These are phyloP conservation scores for Backusella tuberculispora DNA, from an alignment of 192 early-diverging fungal species.

Conservation along the genomic window DNA sequence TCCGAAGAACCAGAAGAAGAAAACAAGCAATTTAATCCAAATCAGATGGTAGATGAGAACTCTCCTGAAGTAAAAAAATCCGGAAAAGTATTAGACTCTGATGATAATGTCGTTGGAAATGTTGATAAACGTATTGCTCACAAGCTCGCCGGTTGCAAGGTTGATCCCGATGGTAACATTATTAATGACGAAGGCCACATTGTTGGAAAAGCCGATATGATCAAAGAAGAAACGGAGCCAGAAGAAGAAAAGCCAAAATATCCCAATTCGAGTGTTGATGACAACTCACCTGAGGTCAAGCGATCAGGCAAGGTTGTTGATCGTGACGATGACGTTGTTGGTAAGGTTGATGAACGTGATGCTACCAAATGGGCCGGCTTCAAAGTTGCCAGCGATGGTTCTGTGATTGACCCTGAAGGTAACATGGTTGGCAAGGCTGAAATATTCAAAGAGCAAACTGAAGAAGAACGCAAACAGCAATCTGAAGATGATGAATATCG, in stretches of 20 bases:
- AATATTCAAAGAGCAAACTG: background rate
- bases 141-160: slow-evolving; percentile 20
- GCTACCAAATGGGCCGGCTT: slow-evolving; percentile 10
- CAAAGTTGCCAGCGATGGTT: slow-evolving; percentile 20
- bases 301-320: slow-evolving; percentile 20
- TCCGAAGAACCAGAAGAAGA: background rate
- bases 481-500: slow-evolving; percentile 24
- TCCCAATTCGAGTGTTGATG: slow-evolving; percentile 10
- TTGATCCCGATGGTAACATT: slow-evolving; percentile 28
- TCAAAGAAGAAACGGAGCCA: background rate
- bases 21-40: background rate
- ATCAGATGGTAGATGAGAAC: slow-evolving; percentile 9
- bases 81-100: slow-evolving; percentile 11
- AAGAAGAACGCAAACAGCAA: slow-evolving; percentile 20
- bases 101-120: slow-evolving; percentile 21
- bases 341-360: background rate
- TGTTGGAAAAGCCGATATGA: slow-evolving; percentile 22
- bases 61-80: slow-evolving; percentile 22
- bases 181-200: slow-evolving; percentile 23
- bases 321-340: slow-evolving; percentile 2
- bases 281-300: slow-evolving; percentile 8
- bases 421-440: slow-evolving; percentile 28
- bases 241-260: background rate
- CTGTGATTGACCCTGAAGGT: slow-evolving; percentile 17
- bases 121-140: slow-evolving; percentile 1